Evolutionary conservation across 2,329 filamentous ascomycete genomes (phyloP).

Genomic region (Exophiala xenobiotica): DNA sequence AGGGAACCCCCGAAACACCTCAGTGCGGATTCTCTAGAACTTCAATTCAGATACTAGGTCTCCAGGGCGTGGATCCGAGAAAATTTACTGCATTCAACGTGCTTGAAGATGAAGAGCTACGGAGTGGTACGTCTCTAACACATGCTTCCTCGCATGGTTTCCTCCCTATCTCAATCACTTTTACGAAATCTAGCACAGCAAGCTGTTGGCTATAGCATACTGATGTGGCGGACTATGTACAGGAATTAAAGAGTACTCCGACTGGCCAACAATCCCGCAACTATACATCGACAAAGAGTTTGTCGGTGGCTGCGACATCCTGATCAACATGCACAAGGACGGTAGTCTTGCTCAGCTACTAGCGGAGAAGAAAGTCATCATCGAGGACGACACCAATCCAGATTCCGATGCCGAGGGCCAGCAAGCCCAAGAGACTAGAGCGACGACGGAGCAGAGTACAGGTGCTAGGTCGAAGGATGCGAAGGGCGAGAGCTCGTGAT

Average conservation of each 20-base stretch:
- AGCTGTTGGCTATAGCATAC: no score
- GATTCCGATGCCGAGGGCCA: conserved; percentile 24
- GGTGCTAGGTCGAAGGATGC: conserved; percentile 26
- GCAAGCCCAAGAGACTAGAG: conserved; percentile 16
- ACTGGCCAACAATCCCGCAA: conserved; percentile 98
- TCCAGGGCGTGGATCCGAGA: conserved; percentile 90
- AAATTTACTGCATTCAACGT: conserved; percentile 99
- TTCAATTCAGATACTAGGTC: conserved; percentile 87
- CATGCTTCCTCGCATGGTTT: neutral
- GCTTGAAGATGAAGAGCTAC: conserved; percentile 82
- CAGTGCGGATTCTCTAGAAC: conserved; percentile 97
- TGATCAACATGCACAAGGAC: conserved; percentile 96
- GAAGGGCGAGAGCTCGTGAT: conserved; percentile 27
- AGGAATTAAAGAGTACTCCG: conserved; percentile 99
- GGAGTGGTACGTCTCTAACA: conserved; percentile 62
- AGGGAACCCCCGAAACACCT: conserved; percentile 92
- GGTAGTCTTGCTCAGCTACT: conserved; percentile 89
- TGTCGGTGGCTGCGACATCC: conserved; percentile 93
- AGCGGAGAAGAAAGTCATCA: conserved; percentile 86
- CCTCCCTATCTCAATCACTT: no score
- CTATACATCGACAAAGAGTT: conserved; percentile 96
- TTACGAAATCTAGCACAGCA: no score
- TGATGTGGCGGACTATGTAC: neutral
- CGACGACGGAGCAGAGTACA: conserved; percentile 23
- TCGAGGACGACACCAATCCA: conserved; percentile 52